Percentiles rank a stretch among this genome's conserved stretches.
phyloP scores from a whole-genome alignment of 352 stramenopile genomes.

The Globisporangium cederbergense region DNA sequence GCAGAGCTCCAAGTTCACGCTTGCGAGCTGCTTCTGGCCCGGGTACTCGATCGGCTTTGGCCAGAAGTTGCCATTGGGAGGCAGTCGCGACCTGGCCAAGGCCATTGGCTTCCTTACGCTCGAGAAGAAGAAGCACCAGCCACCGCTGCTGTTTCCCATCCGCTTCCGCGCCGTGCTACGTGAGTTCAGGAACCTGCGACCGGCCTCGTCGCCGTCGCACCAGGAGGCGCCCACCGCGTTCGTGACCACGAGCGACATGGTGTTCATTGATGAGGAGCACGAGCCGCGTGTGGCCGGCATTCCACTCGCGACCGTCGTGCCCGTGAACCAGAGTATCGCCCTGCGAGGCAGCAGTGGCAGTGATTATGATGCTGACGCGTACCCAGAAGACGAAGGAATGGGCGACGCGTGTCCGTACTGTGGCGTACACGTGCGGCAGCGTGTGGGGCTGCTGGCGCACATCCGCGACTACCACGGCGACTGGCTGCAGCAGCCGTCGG shows the following conservation, averaged over 20 bases:
- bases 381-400: constrained; percentile 30
- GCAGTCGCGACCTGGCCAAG: constrained; percentile 41
- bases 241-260: constrained; percentile 47
- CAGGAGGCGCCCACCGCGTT: constrained; percentile 32
- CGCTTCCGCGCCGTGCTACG: constrained; percentile 44
- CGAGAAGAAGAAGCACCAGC: constrained; percentile 65
- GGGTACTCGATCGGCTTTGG: constrained; percentile 51
- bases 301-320: constrained; percentile 28
- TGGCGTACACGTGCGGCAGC: constrained; percentile 33
- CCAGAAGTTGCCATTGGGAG: constrained; percentile 48
- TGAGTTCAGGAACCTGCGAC: constrained; percentile 30
- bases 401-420: constrained; percentile 56
- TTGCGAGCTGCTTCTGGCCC: constrained; percentile 57
- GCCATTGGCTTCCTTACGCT: constrained; percentile 59
- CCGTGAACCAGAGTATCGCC: background rate
- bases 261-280: constrained; percentile 53
- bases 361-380: background rate
- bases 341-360: background rate
- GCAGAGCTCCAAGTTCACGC: constrained; percentile 47
- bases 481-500: constrained; percentile 43
- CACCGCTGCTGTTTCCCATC: constrained; percentile 57
- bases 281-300: constrained; percentile 30
- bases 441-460: constrained; percentile 38
- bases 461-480: constrained; percentile 55
- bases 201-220: constrained; percentile 9